Conservation (phyloP, 805 yeast species). For the Suhomyces faveliae region DNA sequence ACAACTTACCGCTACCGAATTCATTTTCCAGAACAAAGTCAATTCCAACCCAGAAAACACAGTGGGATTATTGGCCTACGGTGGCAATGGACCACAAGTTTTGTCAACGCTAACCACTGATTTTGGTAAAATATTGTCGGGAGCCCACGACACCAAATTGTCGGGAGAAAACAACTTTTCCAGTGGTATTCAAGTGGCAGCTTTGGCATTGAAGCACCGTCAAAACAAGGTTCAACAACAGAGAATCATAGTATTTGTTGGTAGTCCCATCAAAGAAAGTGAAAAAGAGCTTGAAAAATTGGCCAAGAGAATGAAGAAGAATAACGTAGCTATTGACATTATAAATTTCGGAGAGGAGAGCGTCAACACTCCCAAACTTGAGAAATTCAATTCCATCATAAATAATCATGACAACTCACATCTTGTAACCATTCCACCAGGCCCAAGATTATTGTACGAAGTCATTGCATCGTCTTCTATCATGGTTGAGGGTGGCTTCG, state of each 20-base stretch:
- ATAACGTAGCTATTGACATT: slow-evolving; percentile 84
- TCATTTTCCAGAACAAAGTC: slow-evolving; percentile 81
- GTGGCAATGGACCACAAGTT: slow-evolving; percentile 84
- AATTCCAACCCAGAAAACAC: slow-evolving; percentile 91
- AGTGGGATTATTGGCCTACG: slow-evolving; percentile 86
- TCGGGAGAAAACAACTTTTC: slow-evolving; percentile 66
- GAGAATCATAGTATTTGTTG: slow-evolving; percentile 86
- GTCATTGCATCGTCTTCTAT: slow-evolving; percentile 75
- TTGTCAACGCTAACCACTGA: slow-evolving; percentile 84
- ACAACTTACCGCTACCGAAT: slow-evolving; percentile 84
- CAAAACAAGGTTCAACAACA: slow-evolving; percentile 91
- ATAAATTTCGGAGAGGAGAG: slow-evolving; percentile 90
- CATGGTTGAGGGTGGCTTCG: slow-evolving; percentile 62
- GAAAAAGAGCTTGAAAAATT: slow-evolving; percentile 74
- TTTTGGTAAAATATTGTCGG: slow-evolving; percentile 80
- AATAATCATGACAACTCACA: slow-evolving; percentile 79
- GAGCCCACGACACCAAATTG: slow-evolving; percentile 76
- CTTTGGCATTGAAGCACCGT: slow-evolving; percentile 89
- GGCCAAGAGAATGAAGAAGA: slow-evolving; percentile 92
- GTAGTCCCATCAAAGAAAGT: slow-evolving; percentile 72
- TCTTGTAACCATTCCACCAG: slow-evolving; percentile 83
- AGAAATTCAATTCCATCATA: slow-evolving; percentile 70
- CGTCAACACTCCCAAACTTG: slow-evolving; percentile 72
- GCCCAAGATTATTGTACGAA: slow-evolving; percentile 81
- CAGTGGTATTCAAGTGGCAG: slow-evolving; percentile 89